Conservation (phyloP, 441 rosid genomes). For the Erodium trifolium region DNA sequence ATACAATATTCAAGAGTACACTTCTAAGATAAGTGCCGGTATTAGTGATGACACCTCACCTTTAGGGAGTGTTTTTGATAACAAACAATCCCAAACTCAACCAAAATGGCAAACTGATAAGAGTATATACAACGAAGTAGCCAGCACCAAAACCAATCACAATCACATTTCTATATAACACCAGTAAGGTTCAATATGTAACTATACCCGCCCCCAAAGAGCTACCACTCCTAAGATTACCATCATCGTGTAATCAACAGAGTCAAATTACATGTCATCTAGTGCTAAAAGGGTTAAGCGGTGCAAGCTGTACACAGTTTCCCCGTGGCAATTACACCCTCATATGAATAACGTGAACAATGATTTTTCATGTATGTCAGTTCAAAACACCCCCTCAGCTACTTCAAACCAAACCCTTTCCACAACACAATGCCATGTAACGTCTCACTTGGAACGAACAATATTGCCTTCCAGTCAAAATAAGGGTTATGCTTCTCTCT, state of each 20-base stretch:
- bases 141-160: not conserved
- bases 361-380: constrained; percentile 14
- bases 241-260: constrained; percentile 6
- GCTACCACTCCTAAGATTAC: not conserved
- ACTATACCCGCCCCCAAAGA: not conserved
- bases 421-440: constrained; percentile 42
- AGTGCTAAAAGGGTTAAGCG: constrained; percentile 37
- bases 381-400: constrained; percentile 25
- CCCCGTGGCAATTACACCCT: constrained; percentile 16
- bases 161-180: not conserved
- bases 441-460: constrained; percentile 23
- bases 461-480: constrained; percentile 6
- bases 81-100: not conserved
- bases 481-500: constrained; percentile 40
- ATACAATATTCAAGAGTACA: too few species aligned
- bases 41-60: too few species aligned
- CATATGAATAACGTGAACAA: constrained; percentile 9
- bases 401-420: too few species aligned
- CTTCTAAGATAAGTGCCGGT: too few species aligned
- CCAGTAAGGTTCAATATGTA: too few species aligned
- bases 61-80: too few species aligned
- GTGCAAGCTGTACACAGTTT: constrained; percentile 33
- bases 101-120: not conserved
- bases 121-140: not conserved
- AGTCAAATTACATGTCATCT: constrained; percentile 47